These are phyloP conservation scores for Neophaeococcomyces mojaviensis DNA, from an alignment of 2,329 filamentous ascomycete species.

Conservation along the genomic window DNA sequence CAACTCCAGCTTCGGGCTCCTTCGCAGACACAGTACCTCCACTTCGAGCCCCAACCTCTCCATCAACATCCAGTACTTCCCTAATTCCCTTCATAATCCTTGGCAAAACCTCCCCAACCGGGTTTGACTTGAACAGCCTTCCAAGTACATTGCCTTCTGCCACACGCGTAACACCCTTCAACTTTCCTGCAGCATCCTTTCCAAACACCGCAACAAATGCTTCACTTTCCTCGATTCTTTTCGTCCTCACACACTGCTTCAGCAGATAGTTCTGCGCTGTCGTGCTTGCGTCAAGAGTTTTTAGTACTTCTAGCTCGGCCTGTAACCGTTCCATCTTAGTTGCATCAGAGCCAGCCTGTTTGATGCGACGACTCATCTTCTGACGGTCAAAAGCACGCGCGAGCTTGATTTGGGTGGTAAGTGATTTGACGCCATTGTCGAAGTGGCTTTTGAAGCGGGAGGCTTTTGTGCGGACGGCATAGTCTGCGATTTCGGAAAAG, in stretches of 20 bases:
- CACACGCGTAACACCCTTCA: slow-evolving; percentile 34
- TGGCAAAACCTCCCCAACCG: slow-evolving; percentile 48
- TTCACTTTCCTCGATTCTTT: slow-evolving; percentile 46
- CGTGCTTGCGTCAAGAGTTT: slow-evolving; percentile 45
- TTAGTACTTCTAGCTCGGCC: slow-evolving; percentile 50
- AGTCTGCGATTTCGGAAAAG: slow-evolving; percentile 14
- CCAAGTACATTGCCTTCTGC: slow-evolving; percentile 52
- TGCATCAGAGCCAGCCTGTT: slow-evolving; percentile 43
- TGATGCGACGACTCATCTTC: slow-evolving; percentile 54
- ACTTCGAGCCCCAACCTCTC: slow-evolving; percentile 13
- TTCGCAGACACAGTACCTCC: slow-evolving; percentile 4
- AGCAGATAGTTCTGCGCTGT: slow-evolving; percentile 49
- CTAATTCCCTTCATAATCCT: slow-evolving; percentile 37
- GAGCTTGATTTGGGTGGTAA: slow-evolving; percentile 49
- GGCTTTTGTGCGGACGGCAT: slow-evolving; percentile 28
- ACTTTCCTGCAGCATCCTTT: slow-evolving; percentile 28
- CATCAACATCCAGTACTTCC: slow-evolving; percentile 31
- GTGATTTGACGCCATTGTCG: slow-evolving; percentile 41
- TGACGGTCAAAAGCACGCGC: slow-evolving; percentile 57
- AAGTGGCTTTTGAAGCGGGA: slow-evolving; percentile 41
- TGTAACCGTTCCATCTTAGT: slow-evolving; percentile 39
- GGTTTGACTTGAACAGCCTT: slow-evolving; percentile 52
- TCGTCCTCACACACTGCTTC: slow-evolving; percentile 51
- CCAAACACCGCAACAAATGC: slow-evolving; percentile 37
- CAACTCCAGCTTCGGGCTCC: slow-evolving; percentile 5